These are phyloP conservation scores for Colletotrichum tabaci DNA, from an alignment of 2,329 filamentous ascomycete species.

Conservation along the genomic window DNA sequence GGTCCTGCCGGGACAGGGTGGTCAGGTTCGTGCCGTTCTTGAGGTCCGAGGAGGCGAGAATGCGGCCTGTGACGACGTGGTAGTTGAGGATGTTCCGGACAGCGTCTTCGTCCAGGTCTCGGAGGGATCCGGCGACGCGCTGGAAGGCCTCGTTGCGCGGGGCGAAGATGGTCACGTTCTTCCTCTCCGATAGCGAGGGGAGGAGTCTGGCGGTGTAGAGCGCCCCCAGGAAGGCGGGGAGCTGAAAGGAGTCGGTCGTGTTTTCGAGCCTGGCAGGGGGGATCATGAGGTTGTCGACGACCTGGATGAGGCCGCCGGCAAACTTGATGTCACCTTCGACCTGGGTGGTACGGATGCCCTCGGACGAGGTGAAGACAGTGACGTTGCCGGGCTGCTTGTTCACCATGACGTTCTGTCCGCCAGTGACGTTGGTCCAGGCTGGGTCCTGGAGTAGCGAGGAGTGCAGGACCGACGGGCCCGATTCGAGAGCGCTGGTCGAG, in stretches of 20 bases:
- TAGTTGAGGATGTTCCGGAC: slow-evolving; percentile 66
- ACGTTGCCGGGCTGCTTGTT: slow-evolving; percentile 59
- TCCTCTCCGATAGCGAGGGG: slow-evolving; percentile 58
- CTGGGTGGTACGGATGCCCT: slow-evolving; percentile 60
- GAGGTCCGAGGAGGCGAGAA: slow-evolving; percentile 65
- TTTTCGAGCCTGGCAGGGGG: slow-evolving; percentile 58
- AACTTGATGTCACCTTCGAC: slow-evolving; percentile 61
- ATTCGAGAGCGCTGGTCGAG: slow-evolving; percentile 53
- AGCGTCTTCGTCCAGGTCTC: slow-evolving; percentile 55
- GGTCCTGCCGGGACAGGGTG: slow-evolving; percentile 59
- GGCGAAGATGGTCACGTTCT: slow-evolving; percentile 69
- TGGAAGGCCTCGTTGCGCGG: slow-evolving; percentile 68
- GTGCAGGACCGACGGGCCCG: slow-evolving; percentile 56
- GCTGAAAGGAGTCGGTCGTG: slow-evolving; percentile 53
- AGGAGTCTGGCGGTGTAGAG: slow-evolving; percentile 55
- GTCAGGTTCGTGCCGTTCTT: slow-evolving; percentile 45
- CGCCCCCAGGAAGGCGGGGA: slow-evolving; percentile 59
- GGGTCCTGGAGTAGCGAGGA: slow-evolving; percentile 60
- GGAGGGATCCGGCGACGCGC: slow-evolving; percentile 60
- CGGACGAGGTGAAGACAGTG: slow-evolving; percentile 57
- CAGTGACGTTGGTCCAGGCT: slow-evolving; percentile 64
- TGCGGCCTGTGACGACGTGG: slow-evolving; percentile 68
- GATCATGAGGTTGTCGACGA: slow-evolving; percentile 66
- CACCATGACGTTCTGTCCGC: slow-evolving; percentile 64
- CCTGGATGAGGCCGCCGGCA: slow-evolving; percentile 65